phyloP scores from a whole-genome alignment of 2,329 filamentous ascomycete genomes.

The Colletotrichum orchidophilum region DNA sequence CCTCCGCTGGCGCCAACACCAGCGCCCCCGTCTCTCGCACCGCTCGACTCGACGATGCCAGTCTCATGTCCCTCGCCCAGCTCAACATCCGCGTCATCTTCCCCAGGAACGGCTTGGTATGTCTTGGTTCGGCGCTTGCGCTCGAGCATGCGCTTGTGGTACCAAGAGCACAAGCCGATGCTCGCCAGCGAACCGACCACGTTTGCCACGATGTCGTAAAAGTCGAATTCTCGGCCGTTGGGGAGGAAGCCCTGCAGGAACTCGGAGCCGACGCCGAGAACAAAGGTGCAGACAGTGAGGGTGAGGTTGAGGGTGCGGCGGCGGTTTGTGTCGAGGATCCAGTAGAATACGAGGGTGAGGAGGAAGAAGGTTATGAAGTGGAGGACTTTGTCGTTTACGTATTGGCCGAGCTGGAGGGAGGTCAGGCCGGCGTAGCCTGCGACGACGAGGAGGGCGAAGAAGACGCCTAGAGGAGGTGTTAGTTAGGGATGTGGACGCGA shows the following conservation, averaged over 20 bases:
- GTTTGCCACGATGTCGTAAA: constrained; percentile 89
- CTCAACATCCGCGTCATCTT: constrained; percentile 76
- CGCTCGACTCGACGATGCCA: constrained; percentile 57
- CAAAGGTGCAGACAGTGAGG: constrained; percentile 79
- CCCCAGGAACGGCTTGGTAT: constrained; percentile 75
- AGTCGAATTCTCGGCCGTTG: constrained; percentile 76
- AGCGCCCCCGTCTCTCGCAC: constrained; percentile 39
- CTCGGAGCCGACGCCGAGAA: constrained; percentile 77
- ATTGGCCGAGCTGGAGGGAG: constrained; percentile 60
- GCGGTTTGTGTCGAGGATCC: constrained; percentile 91
- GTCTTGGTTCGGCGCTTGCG: constrained; percentile 78
- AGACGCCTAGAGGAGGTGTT: constrained; percentile 64
- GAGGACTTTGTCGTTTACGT: constrained; percentile 88
- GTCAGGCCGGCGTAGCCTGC: constrained; percentile 85
- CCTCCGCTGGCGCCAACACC: constrained; percentile 23
- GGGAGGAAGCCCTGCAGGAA: constrained; percentile 79
- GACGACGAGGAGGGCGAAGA: constrained; percentile 75
- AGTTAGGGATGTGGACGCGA: constrained; percentile 2
- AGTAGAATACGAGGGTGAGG: constrained; percentile 91
- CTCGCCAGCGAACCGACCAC: constrained; percentile 79
- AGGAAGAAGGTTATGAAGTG: constrained; percentile 91
- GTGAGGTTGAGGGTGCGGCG: constrained; percentile 87
- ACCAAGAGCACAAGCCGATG: constrained; percentile 83
- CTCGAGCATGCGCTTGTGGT: constrained; percentile 95
- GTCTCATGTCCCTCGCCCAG: constrained; percentile 78